These are phyloP conservation scores for Epichloe aotearoae DNA, from an alignment of 2,329 filamentous ascomycete genomes.

Conservation along the genomic window DNA sequence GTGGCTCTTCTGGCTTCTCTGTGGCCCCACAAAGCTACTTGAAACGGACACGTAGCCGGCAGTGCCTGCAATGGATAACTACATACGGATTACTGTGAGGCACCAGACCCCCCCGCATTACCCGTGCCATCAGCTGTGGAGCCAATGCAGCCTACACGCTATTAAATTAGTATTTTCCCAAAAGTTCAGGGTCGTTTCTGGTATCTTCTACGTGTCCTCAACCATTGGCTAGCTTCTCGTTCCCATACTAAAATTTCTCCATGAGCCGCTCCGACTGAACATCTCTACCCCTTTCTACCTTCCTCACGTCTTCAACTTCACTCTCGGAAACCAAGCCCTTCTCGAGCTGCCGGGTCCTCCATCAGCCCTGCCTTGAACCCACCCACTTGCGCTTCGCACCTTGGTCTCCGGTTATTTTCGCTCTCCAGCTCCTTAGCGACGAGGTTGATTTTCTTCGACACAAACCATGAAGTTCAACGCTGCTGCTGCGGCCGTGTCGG, in stretches of 20 bases:
- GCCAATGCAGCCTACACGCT: not conserved
- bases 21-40: not conserved
- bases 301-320: constrained; percentile 13
- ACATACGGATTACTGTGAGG: too few relatives aligned
- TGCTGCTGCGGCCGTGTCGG: constrained; percentile 62
- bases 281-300: constrained; percentile 8
- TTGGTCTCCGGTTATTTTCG: constrained; percentile 1
- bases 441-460: not conserved
- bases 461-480: constrained; percentile 72
- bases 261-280: constrained; percentile 8
- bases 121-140: not conserved
- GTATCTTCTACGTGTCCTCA: constrained; percentile 11
- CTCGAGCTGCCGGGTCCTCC: constrained; percentile 16
- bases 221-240: constrained; percentile 5
- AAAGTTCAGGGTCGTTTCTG: not conserved
- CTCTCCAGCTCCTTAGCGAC: constrained; percentile 32
- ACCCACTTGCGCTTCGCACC: constrained; percentile 12
- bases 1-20: not conserved
- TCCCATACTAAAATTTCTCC: constrained; percentile 3
- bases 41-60: too few relatives aligned
- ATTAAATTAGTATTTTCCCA: not conserved
- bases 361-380: constrained; percentile 6
- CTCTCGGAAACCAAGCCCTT: constrained; percentile 13
- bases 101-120: too few relatives aligned
- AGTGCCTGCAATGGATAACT: too few relatives aligned